Evolutionary conservation across 116 monocot genomes (phyloP).

Genomic region (Papilionanthe hybrid): DNA sequence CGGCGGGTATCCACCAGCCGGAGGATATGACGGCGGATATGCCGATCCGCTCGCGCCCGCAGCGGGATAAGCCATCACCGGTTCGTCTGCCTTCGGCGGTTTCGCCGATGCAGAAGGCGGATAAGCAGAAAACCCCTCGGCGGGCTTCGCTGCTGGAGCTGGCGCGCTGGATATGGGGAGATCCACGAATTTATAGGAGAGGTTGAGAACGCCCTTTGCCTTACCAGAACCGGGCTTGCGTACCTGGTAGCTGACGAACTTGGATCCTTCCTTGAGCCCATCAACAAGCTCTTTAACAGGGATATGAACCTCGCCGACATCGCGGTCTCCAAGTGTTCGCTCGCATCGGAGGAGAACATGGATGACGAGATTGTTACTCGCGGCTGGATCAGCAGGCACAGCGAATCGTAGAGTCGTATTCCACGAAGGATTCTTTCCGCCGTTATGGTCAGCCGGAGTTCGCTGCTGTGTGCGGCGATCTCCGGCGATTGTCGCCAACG

Average conservation of each 20-base stretch:
- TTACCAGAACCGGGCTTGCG: slow-evolving; percentile 34
- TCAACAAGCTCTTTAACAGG: slow-evolving; percentile 56
- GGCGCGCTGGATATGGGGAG: not conserved
- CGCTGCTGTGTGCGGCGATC: slow-evolving; percentile 41
- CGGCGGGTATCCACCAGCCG: not conserved
- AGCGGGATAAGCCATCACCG: slow-evolving; percentile 7
- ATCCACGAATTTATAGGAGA: slow-evolving; percentile 42
- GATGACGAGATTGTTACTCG: slow-evolving; percentile 16
- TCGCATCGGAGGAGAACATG: slow-evolving; percentile 49
- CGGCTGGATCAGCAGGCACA: slow-evolving; percentile 20
- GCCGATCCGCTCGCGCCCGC: not conserved
- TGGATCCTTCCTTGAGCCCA: slow-evolving; percentile 6
- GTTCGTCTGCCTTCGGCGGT: not conserved
- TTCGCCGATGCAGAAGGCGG: slow-evolving; percentile 7
- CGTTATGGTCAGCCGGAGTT: slow-evolving; percentile 42
- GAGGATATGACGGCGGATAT: slow-evolving; percentile 13
- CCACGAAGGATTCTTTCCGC: slow-evolving; percentile 66
- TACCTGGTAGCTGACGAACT: slow-evolving; percentile 69
- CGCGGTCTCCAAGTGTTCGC: slow-evolving; percentile 67
- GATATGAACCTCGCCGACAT: slow-evolving; percentile 70
- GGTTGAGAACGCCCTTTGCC: slow-evolving; percentile 36
- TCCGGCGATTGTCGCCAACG: slow-evolving; percentile 58
- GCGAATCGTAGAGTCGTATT: slow-evolving; percentile 26
- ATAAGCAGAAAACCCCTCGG: slow-evolving; percentile 2
- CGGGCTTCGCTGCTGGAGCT: not conserved